These are phyloP conservation scores for Naganishia antarctica DNA, from an alignment of 768 basidiomycete species.

Conservation along the genomic window DNA sequence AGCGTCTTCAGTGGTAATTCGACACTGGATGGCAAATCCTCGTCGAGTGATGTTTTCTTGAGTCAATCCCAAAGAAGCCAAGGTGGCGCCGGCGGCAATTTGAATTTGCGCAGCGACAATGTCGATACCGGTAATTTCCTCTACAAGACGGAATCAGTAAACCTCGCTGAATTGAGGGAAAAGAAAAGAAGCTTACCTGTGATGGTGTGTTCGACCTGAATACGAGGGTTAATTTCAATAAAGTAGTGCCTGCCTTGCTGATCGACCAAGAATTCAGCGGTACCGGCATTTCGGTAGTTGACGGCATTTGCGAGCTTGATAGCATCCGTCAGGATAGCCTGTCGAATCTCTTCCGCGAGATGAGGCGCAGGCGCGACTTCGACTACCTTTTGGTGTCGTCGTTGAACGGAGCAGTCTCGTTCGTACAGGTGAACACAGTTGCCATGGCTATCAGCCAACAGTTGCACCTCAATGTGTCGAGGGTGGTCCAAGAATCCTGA, in stretches of 20 bases:
- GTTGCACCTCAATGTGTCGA: conserved; percentile 94
- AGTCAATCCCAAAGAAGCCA: conserved; percentile 88
- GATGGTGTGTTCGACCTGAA: conserved; percentile 99
- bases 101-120: conserved; percentile 99
- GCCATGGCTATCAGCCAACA: conserved; percentile 82
- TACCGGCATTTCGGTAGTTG: conserved; percentile 92
- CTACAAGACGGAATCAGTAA: conserved; percentile 57
- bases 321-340: conserved; percentile 80
- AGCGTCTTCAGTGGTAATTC: conserved; percentile 96
- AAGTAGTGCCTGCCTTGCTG: conserved; percentile 95
- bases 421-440: conserved; percentile 98
- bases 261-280: conserved; percentile 97
- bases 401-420: conserved; percentile 97
- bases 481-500: conserved; percentile 70
- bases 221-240: conserved; percentile 99
- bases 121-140: conserved; percentile 99
- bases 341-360: conserved; percentile 81
- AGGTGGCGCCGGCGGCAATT: conserved; percentile 95
- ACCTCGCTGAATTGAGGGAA: too few relatives aligned
- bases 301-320: conserved; percentile 92
- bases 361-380: conserved; percentile 96
- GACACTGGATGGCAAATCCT: conserved; percentile 96
- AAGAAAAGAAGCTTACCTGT: conserved; percentile 60
- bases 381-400: conserved; percentile 97
- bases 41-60: conserved; percentile 94